Base-by-base conservation (phyloP, 768 basidiomycete genomes). In the Lepiota venenata region DNA sequence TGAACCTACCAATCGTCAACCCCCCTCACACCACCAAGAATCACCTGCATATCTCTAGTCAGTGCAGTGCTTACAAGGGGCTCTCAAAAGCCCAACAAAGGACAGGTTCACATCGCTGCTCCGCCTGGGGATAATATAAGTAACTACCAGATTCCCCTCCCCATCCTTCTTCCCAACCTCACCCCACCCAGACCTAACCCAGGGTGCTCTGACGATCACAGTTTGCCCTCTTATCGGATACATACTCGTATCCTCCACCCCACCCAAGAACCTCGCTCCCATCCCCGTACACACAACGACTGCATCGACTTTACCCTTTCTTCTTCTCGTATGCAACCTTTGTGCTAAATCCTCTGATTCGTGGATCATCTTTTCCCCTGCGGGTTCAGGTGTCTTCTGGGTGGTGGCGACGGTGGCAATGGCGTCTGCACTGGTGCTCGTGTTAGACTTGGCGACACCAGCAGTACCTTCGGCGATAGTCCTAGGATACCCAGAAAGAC, bases 181-280 rank as follows among this genome's bases (percentile, higher is more conserved):
- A 0, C 82, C 80, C 50, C 74, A 69, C 7, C 84, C 84, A 62
- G 75, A 80, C 27, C 81, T 76, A 42, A 91, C 72, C 70, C 79
- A 77, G 0, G 89, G 86, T 2, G 90, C 88, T 37, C 80, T 69
- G 18, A 95, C 74, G 15, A 93, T 66, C 8, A 94, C 83, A 0
- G 90, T 87, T 70, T 96, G 94, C 7, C 93, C 93, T 41, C 92
- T 77, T 58, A 93, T 79, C 0, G 93, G 91, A 64, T 81, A 83
- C 20, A 93, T 71, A 20, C 71, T 73, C 54, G 76, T 75, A 66
- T 97, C 94, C 62, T 93, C 85, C 2, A 95, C 83, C 4, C 93
- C 93, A 11, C 88, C 81, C 40, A 96, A 75, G 29, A 82, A 83
- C 47, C 82, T 76, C 8, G 92, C 83, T 3, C 87, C 88, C 18